Evolutionary conservation across 2,329 filamentous ascomycete species (phyloP), one percentile per base, ranked within the genome.

Genomic region (Lasiodiplodia sp.): DNA sequence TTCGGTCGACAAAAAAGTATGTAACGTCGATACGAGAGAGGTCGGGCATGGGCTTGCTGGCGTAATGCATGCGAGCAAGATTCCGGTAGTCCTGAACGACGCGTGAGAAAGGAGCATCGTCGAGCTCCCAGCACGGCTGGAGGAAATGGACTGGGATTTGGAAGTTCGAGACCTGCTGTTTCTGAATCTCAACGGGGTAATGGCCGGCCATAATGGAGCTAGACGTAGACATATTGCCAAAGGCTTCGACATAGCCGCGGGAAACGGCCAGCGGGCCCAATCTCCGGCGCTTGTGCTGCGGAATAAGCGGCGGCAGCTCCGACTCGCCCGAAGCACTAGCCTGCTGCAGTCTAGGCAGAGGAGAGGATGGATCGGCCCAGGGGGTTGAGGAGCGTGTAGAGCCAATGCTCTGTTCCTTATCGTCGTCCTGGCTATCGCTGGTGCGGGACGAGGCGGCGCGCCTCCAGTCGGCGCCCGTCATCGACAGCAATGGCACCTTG

Each of bases 121-220:
- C 65, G 8, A 51, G 21, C 7, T 67, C 40, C 65, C 65, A 67
- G 18, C 55, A 52, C n/a, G 65, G 65, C 21, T 67, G 65, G 40
- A 67, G 53, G 51, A 67, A 60, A 37, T 67, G 55, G 38, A 67
- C 65, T 31, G 65, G 65, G 21, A 67, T 58, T 16, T 67, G 65
- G 47, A 67, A 67, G 16, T 67, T 67, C 14, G 65, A 49, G n/a
- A 67, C 56, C 37, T 67, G 65, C 14, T 67, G 65, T 38, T 56
- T 31, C 23, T 67, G 65, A n/a, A 60, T 60, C 14, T 34, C 37
- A 55, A 34, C 7, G 11, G 65, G 47, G 31, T 67, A 67, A 38
- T 58, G 53, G 56, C 56, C 56, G 31, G 65, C 53, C 37, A 67
- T 52, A 18, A 67, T 34, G 7, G 65, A 58, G 65, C 65, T 67